Base-by-base conservation (phyloP, 1,284 basidiomycete genomes). In the Ganoderma leucocontextum region DNA sequence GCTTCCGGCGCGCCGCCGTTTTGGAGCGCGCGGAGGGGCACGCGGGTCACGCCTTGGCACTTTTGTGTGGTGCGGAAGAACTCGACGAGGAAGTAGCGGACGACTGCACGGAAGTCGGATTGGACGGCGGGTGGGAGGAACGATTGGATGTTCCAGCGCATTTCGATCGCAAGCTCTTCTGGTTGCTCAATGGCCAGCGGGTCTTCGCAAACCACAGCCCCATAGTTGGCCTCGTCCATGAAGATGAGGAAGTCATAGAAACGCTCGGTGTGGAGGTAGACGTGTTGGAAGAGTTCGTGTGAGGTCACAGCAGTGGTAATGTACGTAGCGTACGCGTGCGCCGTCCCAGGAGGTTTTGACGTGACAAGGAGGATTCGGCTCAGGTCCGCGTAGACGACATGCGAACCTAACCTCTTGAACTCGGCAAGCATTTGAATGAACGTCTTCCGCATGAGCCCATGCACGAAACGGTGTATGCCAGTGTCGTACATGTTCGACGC, bases 381-480 rank as follows among this genome's bases (percentile, higher is more conserved):
- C 79, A 99, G 96, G 78, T 98, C 96, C n/a, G 97, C 97, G 72
- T 97, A 96, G 35, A 99, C 90, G 65, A 99, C 92, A 67, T 94
- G 91, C 0, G 96, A 97, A 0, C 98, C 98, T 0, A 99, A 85
- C 15, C 98, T 90, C 78, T 95, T 97, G 84, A 99, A 98, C 80
- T 99, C 98, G 13, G 97, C 97, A 17, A 99, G 87, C 68, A 99
- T 87, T 81, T 99, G 98, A 57, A 99, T 93, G 79, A 99, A 97
- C 0, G 95, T 97, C 84, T 99, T 99, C 72, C 95, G 91, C 98
- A 99, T 99, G 63, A 99, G 87, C 10, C 96, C 94, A 73, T 97
- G 93, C 15, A 99, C 84, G 82, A 99, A 99, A 0, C 94, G 91
- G 78, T 99, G 96, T 7, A 99, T 86, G 63, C 95, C 93, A 1